phyloP scores from a whole-genome alignment of 225 moss, liverwort and hornwort genomes.

The Asterella californica region DNA sequence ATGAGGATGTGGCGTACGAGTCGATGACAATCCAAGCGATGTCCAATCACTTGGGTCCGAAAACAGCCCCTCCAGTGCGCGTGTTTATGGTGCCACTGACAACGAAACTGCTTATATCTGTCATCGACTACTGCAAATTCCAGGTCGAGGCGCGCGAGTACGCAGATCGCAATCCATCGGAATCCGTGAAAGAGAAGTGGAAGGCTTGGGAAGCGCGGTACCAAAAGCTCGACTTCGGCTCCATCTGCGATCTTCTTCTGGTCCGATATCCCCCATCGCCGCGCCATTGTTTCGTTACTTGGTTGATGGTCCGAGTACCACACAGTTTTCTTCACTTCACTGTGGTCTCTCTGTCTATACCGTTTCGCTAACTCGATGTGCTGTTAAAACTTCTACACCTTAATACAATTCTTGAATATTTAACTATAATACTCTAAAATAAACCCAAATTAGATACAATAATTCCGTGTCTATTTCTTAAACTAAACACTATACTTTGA shows the following conservation, averaged over 20 bases:
- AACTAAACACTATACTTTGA: no score
- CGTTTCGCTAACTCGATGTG: not conserved
- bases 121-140: conserved; percentile 22
- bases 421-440: no score
- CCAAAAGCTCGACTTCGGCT: conserved; percentile 8
- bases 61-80: conserved; percentile 9
- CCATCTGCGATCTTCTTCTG: conserved; percentile 26
- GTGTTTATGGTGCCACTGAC: conserved; percentile 25
- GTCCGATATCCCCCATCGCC: not conserved
- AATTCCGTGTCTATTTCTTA: no score
- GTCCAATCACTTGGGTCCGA: conserved; percentile 19
- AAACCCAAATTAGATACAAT: no score
- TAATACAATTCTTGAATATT: no score
- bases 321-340: not conserved
- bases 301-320: not conserved
- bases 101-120: conserved; percentile 5
- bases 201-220: conserved; percentile 22
- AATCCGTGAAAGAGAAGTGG: conserved; percentile 4
- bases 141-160: conserved; percentile 8
- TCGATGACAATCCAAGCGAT: conserved; percentile 21
- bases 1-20: conserved; percentile 27
- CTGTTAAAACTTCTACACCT: not conserved
- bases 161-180: not conserved
- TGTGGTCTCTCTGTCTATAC: no score
- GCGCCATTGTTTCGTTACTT: not conserved